Evolutionary conservation across 2,329 filamentous ascomycete species (phyloP), one percentile per base, ranked within the genome.

Genomic region (Xylaria sp.): DNA sequence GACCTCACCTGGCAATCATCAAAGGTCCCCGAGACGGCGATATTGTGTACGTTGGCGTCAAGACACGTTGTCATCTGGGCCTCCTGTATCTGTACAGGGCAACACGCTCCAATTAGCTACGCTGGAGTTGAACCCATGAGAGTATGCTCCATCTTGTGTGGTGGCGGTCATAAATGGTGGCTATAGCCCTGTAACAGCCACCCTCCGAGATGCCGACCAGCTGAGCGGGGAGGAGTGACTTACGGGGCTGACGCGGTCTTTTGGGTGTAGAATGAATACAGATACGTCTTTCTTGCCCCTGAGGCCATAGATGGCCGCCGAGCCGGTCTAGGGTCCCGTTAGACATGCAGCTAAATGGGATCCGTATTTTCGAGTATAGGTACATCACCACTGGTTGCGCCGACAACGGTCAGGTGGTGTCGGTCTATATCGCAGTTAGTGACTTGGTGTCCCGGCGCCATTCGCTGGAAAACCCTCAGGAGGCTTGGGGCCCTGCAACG

Each of bases 261-360:
- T 93, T 32, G 96, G 96, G 81, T 95, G 92, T 76, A 98, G 87
- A 79, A 99, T 98, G 84, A 97, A 96, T 63, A 98, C 93, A 0
- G 94, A 97, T 18, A 98, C 93, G 85, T 99, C 96, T 83, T 97
- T 94, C 89, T 98, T 98, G 64, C 94, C 94, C 60, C 94, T 86
- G 64, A 99, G 86, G 65, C 96, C 96, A 78, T 98, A 98, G 75
- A 99, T 98, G 73, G 96, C 96, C 12, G 95, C 95, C 34, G 94
- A 97, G 28, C 95, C 95, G 34, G 95, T 98, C 70, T 72, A 52
- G 5, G n/a, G n/a, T n/a, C 5, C 10, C 7, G 52, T 72, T 65
- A 72, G 68, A 63, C 39, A 44, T 3, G 25, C 7, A 8, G 13
- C 20, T 13, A 15, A 2, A 48, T 12, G 2, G 12, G 20, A 32